phyloP scores from a whole-genome alignment of 306 rosid species.

The Neltuma alba region DNA sequence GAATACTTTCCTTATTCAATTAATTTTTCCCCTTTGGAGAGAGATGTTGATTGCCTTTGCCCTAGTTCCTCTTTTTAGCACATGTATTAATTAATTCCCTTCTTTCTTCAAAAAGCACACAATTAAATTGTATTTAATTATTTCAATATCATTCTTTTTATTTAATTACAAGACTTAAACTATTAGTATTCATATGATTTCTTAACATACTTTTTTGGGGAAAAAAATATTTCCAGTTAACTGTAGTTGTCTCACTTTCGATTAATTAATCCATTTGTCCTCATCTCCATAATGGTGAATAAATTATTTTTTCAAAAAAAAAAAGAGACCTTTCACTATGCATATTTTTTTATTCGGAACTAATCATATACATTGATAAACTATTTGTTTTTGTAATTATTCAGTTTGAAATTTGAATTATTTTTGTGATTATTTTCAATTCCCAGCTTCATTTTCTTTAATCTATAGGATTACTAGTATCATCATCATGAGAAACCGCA shows the following conservation, averaged over 20 bases:
- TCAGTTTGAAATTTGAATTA: constrained; percentile 3
- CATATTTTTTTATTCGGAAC: not conserved
- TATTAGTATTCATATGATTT: not conserved
- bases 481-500: not conserved
- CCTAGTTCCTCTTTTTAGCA: not conserved
- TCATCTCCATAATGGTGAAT: not conserved
- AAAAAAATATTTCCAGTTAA: not conserved
- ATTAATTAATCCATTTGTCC: not conserved
- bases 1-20: constrained; percentile 33
- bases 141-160: no score
- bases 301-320: not conserved
- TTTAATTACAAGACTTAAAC: not conserved
- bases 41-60: not conserved
- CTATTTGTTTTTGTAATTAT: not conserved
- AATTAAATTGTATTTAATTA: not conserved
- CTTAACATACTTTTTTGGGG: not conserved
- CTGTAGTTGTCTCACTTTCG: not conserved
- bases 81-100: not conserved
- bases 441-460: not conserved
- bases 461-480: not conserved
- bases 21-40: not conserved
- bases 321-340: not conserved
- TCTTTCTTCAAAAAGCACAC: constrained; percentile 4
- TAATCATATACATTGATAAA: not conserved
- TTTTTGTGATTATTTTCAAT: not conserved